Conservation (phyloP, 495 filamentous ascomycete genomes). For the Annulohypoxylon moriforme region DNA sequence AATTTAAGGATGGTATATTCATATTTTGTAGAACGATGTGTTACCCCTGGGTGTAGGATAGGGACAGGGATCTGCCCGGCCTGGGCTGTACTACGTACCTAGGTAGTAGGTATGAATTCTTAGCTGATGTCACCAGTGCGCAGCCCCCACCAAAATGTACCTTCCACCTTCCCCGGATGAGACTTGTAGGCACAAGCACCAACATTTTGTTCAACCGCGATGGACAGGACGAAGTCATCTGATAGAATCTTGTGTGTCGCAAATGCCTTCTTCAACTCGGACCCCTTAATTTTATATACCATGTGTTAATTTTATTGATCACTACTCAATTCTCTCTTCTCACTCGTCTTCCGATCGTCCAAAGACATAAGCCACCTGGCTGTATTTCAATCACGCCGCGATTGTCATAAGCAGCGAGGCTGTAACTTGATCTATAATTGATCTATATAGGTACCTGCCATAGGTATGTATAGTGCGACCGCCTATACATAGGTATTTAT, state of each 20-base stretch:
- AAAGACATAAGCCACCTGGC: constrained; percentile 20
- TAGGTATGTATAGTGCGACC: constrained; percentile 4
- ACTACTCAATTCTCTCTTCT: constrained; percentile 3
- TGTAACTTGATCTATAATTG: background rate
- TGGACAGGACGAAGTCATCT: constrained; percentile 20
- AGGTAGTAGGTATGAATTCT: background rate
- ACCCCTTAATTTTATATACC: constrained; percentile 6
- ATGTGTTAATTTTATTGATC: constrained; percentile 38
- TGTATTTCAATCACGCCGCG: constrained; percentile 18
- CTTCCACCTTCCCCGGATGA: background rate
- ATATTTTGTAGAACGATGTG: no score
- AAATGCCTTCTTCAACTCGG: background rate
- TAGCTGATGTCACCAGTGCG: constrained; percentile 35
- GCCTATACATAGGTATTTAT: constrained; percentile 2
- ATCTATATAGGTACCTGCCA: background rate
- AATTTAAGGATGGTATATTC: background rate
- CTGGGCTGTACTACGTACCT: no score
- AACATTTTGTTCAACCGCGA: constrained; percentile 29
- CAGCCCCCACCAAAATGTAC: constrained; percentile 34
- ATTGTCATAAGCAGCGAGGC: constrained; percentile 20
- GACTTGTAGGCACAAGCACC: constrained; percentile 30
- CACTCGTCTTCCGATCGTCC: constrained; percentile 2
- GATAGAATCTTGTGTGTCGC: constrained; percentile 20
- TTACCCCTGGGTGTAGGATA: background rate
- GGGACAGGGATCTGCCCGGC: background rate